A percentile compares a stretch with the other conserved stretches of the same genome.
These are phyloP conservation scores for Nannochloropsis granulata DNA, from an alignment of 108 stramenopile species.

Conservation along the genomic window DNA sequence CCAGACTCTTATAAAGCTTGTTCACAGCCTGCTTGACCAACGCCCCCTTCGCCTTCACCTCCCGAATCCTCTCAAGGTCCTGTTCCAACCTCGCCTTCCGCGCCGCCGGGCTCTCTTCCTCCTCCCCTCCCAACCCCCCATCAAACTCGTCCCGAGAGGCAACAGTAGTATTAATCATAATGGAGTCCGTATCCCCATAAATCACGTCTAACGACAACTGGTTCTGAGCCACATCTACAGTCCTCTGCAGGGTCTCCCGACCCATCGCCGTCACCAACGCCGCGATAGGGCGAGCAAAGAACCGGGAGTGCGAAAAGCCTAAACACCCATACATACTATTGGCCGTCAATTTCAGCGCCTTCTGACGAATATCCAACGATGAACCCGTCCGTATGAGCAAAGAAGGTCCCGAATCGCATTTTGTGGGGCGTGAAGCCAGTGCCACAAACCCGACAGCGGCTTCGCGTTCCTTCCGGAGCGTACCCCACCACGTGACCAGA, in stretches of 20 bases:
- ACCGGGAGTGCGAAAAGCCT: slow-evolving; percentile 85
- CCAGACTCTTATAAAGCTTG: slow-evolving; percentile 86
- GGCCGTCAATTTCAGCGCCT: slow-evolving; percentile 87
- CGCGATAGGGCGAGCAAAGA: slow-evolving; percentile 94
- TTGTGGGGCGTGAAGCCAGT: neutral
- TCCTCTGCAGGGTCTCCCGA: slow-evolving; percentile 87
- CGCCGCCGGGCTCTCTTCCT: neutral
- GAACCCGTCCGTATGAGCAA: neutral
- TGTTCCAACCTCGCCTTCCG: neutral
- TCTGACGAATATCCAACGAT: slow-evolving; percentile 87
- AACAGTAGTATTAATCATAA: slow-evolving; percentile 97
- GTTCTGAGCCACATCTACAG: slow-evolving; percentile 78
- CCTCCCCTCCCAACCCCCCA: slow-evolving; percentile 32
- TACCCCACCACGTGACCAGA: neutral
- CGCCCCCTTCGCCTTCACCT: slow-evolving; percentile 45
- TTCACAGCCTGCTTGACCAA: slow-evolving; percentile 91
- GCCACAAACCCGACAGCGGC: neutral
- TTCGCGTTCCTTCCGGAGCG: neutral
- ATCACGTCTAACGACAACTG: slow-evolving; percentile 91
- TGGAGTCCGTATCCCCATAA: slow-evolving; percentile 97
- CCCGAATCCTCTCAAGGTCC: neutral
- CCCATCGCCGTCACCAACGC: slow-evolving; percentile 95
- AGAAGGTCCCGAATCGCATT: neutral
- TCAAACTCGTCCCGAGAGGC: neutral
- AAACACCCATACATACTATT: slow-evolving; percentile 99